Base-by-base conservation (phyloP, 2,329 filamentous ascomycete species). In the Claviceps cyperi region DNA sequence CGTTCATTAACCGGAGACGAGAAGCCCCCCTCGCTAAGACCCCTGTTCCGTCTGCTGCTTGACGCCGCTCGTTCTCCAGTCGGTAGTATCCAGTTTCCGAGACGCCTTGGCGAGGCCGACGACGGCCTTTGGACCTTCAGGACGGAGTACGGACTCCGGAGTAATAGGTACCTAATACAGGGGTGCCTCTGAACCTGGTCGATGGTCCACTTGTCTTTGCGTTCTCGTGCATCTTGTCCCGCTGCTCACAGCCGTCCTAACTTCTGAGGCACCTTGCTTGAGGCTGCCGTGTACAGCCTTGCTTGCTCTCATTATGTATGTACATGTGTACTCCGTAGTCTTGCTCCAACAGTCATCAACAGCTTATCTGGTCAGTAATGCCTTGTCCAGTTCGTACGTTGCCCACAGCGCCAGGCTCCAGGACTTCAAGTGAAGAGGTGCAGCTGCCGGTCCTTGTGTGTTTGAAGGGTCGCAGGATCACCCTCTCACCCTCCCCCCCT, bases 211-310 rank as follows among this genome's bases (percentile, higher is more conserved):
- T 41, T 38, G 24, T 28, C 24, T 43, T 46, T 43, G n/a, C 46
- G 37, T 32, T 46, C 28, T 41, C 19, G 36, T 43, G 37, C 47
- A 49, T 43, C 22, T 21, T 43, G 36, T 43, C 39, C 47, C 53
- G 53, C 54, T 51, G 50, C 54, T 47, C 50, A 49, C 49, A 52
- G 46, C 50, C 50, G 24, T 50, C 50, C 54, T 51, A 52, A 55
- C 9, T 49, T 51, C 54, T 51, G 54, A 55, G 51, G 54, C 52
- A 44, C 51, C 35, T 43, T 51, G 50, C 50, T 49, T 32, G 28
- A 32, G 28, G 28, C 11, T 32, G 9, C 28, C 9, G 28, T 32
- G 28, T 32, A 11, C 24, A 55, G 53, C 50, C 53, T 53, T 53
- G 53, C 43, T 52, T 37, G 32, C 17, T 44, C 40, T 35, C 37